phyloP scores from a whole-genome alignment of 2,329 filamentous ascomycete species.

The Phaeosphaeria sp. region DNA sequence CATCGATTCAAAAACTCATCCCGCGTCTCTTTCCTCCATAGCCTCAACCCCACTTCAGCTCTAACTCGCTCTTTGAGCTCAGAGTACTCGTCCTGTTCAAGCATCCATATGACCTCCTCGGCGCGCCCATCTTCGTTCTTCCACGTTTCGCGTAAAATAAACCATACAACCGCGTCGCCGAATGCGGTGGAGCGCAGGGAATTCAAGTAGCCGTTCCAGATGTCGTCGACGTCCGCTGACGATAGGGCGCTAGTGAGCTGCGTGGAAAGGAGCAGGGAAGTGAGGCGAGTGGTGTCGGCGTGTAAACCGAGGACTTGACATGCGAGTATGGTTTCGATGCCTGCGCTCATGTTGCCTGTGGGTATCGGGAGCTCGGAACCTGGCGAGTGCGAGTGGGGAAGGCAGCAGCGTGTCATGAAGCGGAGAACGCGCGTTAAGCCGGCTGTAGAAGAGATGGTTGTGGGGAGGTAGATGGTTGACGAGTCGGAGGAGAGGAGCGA shows the following conservation, averaged over 20 bases:
- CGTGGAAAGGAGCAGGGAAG: background rate
- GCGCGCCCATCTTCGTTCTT: conserved; percentile 2
- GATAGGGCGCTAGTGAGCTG: conserved; percentile 1
- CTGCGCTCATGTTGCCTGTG: conserved; percentile 4
- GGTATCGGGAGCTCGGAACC: conserved; percentile 6
- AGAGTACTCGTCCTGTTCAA: conserved; percentile 5
- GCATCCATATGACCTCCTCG: conserved; percentile 9
- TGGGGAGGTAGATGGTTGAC: background rate
- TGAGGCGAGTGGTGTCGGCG: conserved; percentile 6
- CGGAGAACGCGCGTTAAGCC: conserved; percentile 5
- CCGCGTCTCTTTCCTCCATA: conserved; percentile 2
- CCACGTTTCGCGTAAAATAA: conserved; percentile 1
- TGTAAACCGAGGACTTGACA: conserved; percentile 5
- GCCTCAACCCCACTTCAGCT: background rate
- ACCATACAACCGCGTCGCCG: conserved; percentile 7
- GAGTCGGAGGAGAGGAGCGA: background rate
- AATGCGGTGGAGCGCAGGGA: conserved; percentile 1
- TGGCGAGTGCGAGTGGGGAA: background rate
- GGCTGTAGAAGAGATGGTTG: background rate
- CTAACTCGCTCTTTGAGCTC: conserved; percentile 3
- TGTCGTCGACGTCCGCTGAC: conserved; percentile 1
- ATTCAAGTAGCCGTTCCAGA: conserved; percentile 8
- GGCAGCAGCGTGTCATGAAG: conserved; percentile 12
- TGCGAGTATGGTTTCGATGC: conserved; percentile 5
- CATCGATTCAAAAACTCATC: background rate